Percentiles rank a stretch among this genome's conserved stretches.
Conservation (phyloP, 805 yeast species). For the Hanseniaspora thailandica region DNA sequence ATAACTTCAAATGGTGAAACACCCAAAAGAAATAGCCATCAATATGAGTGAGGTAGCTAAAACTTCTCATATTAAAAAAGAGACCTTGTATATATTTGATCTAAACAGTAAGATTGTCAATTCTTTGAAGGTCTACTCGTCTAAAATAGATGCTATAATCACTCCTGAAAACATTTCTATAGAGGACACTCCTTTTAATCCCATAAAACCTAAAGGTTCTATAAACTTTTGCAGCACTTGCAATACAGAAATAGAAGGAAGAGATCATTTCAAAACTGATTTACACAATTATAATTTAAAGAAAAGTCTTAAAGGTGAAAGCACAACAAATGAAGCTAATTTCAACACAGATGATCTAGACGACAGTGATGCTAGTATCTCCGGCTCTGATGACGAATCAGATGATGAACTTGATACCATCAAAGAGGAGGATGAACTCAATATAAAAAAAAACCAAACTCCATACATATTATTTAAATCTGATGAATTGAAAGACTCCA, state of each 20-base stretch:
- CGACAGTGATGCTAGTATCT: slow-evolving; percentile 41
- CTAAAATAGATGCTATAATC: slow-evolving; percentile 41
- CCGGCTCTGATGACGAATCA: slow-evolving; percentile 40
- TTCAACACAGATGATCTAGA: slow-evolving; percentile 40
- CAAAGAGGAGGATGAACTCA: slow-evolving; percentile 32
- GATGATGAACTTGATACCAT: slow-evolving; percentile 21
- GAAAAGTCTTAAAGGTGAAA: slow-evolving; percentile 36
- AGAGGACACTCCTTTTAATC: slow-evolving; percentile 12
- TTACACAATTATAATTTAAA: slow-evolving; percentile 49
- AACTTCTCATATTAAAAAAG: slow-evolving; percentile 19
- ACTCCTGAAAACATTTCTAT: not conserved
- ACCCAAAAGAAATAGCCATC: not conserved
- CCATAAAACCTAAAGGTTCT: slow-evolving; percentile 6
- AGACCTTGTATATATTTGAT: slow-evolving; percentile 41
- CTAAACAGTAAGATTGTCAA: slow-evolving; percentile 32
- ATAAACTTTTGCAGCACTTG: slow-evolving; percentile 23
- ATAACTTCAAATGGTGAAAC: too few relatives aligned
- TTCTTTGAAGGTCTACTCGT: slow-evolving; percentile 42
- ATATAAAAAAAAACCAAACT: slow-evolving; percentile 48
- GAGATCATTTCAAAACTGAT: slow-evolving; percentile 47
- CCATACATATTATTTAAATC: slow-evolving; percentile 56
- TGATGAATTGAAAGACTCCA: slow-evolving; percentile 29
- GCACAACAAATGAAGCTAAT: slow-evolving; percentile 41
- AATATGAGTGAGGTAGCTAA: not conserved
- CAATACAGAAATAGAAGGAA: slow-evolving; percentile 21